Evolutionary conservation across 2,329 filamentous ascomycete species (phyloP).

Genomic region (Hypomyces rosellus): DNA sequence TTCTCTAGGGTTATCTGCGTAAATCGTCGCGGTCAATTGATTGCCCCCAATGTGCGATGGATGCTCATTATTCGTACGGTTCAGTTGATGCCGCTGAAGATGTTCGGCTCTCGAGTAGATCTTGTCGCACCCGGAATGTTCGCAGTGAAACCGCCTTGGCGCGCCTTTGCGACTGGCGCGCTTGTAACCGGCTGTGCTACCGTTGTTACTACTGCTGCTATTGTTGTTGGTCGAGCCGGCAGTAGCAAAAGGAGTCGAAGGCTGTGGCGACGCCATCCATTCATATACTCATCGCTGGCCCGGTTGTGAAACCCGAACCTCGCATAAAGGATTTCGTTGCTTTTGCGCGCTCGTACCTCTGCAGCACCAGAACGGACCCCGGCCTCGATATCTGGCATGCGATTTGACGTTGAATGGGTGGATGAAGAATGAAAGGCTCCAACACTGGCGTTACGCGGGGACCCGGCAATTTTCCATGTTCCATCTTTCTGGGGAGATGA

Average conservation of each 20-base stretch:
- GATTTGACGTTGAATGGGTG: not conserved
- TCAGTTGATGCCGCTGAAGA: constrained; percentile 74
- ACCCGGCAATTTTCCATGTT: constrained; percentile 7
- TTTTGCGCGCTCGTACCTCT: constrained; percentile 1
- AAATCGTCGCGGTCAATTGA: too few species aligned
- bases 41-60: too few species aligned
- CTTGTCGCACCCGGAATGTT: constrained; percentile 68
- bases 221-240: not conserved
- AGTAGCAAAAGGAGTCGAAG: constrained; percentile 7
- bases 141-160: constrained; percentile 53
- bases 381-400: too few species aligned
- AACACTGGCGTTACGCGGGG: constrained; percentile 11
- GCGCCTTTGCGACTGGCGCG: constrained; percentile 47
- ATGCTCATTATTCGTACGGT: constrained; percentile 50
- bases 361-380: not conserved
- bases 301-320: constrained; percentile 8
- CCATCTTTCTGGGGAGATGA: constrained; percentile 11
- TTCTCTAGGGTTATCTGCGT: constrained; percentile 67
- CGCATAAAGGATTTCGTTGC: not conserved
- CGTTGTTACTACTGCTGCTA: constrained; percentile 7
- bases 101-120: constrained; percentile 76
- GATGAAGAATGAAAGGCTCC: constrained; percentile 1
- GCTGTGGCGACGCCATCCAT: constrained; percentile 18
- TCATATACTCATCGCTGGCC: constrained; percentile 12
- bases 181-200: constrained; percentile 33